A percentile compares a stretch with the other conserved stretches of the same genome.
Evolutionary conservation across 345 rosid genomes (phyloP).

Genomic region (Stellera chamaejasme): DNA sequence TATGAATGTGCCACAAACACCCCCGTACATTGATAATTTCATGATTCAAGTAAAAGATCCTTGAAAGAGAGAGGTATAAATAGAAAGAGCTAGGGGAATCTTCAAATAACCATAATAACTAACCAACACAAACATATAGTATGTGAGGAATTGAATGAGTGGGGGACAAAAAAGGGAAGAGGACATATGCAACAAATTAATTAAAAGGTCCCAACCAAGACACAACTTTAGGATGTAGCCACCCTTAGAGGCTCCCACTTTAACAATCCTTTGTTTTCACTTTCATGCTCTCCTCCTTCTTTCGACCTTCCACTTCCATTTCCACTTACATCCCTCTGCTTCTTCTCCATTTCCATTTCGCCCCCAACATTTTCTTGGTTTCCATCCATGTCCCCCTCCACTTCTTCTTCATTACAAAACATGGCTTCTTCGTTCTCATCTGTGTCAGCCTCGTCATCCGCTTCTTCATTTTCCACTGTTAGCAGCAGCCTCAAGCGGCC

Average conservation of each 20-base stretch:
- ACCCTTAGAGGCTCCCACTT: constrained; percentile 52
- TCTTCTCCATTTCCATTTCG: constrained; percentile 18
- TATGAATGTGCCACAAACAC: too few species aligned
- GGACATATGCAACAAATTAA: constrained; percentile 8
- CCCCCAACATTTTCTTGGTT: constrained; percentile 5
- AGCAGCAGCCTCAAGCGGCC: constrained; percentile 64
- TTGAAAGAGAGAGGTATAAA: not conserved
- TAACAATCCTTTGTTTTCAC: constrained; percentile 31
- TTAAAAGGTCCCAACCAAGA: constrained; percentile 24
- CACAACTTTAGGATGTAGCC: constrained; percentile 49
- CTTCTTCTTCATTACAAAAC: not conserved
- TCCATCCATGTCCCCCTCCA: constrained; percentile 11
- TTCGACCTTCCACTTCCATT: constrained; percentile 41
- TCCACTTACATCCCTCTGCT: constrained; percentile 26
- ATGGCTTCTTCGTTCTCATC: too few species aligned
- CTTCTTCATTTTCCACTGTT: constrained; percentile 14
- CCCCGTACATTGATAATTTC: too few species aligned
- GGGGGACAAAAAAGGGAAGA: not conserved
- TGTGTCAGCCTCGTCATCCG: not conserved
- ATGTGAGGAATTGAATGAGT: not conserved
- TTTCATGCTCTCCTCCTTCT: constrained; percentile 28
- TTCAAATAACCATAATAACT: constrained; percentile 22
- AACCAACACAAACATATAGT: constrained; percentile 9
- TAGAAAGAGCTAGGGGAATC: not conserved
- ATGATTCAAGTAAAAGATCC: too few species aligned